These are phyloP conservation scores for Sporothrix euskadiensis DNA, from an alignment of 2,329 filamentous ascomycete genomes.

Conservation along the genomic window DNA sequence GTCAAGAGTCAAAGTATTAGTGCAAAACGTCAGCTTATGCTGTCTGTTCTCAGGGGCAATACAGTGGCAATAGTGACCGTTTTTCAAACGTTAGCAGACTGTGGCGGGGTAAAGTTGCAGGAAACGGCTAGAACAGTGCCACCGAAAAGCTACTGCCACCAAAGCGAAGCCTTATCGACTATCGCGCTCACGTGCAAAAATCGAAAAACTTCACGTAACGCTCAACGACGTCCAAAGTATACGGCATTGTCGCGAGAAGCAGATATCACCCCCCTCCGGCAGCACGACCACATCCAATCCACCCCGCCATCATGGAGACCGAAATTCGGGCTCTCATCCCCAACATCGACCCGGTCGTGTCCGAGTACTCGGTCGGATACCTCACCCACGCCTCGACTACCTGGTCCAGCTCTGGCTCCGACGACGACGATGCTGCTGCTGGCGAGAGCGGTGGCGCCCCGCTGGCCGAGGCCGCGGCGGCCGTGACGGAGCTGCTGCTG, in stretches of 20 bases:
- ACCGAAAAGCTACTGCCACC: neutral
- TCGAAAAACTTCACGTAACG: slow-evolving; percentile 16
- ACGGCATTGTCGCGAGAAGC: neutral
- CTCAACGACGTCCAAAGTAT: neutral
- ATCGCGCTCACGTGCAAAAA: slow-evolving; percentile 29
- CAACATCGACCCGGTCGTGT: slow-evolving; percentile 83
- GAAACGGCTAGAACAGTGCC: neutral
- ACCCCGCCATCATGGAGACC: slow-evolving; percentile 69
- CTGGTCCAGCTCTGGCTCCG: slow-evolving; percentile 66
- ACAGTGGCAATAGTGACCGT: neutral
- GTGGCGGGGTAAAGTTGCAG: neutral
- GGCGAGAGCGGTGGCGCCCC: slow-evolving; percentile 57
- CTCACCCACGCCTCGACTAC: slow-evolving; percentile 87
- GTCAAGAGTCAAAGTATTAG: neutral
- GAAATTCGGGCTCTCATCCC: slow-evolving; percentile 83
- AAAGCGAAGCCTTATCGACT: neutral
- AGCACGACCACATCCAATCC: neutral
- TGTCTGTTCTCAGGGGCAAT: neutral
- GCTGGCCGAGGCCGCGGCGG: slow-evolving; percentile 77
- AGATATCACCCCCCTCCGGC: neutral
- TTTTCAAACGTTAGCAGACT: neutral
- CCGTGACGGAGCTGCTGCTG: slow-evolving; percentile 83
- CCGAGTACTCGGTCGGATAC: slow-evolving; percentile 92
- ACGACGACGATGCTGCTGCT: slow-evolving; percentile 65
- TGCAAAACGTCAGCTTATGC: slow-evolving; percentile 1